Base-by-base conservation (phyloP, 2,329 filamentous ascomycete species). In the Cladosporium sp. region DNA sequence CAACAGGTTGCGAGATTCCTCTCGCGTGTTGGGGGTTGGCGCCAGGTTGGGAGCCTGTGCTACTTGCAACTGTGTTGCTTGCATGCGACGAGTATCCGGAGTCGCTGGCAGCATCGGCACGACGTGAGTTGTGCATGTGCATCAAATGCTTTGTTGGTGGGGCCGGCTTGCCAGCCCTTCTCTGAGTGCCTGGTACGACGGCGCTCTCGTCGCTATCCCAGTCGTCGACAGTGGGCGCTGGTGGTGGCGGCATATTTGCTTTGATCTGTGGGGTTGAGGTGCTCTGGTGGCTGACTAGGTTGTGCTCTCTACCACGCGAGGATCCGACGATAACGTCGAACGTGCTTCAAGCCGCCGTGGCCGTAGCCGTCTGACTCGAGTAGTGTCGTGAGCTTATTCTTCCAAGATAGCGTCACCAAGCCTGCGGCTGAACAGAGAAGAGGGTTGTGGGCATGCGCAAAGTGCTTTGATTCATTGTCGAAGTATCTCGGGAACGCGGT, bases 1-100 rank as follows among this genome's bases (percentile, higher is more conserved):
- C 11, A 19, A 25, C 20, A 45, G 42, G 42, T 15, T 45, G 22
- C 11, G 42, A 45, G 42, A 4, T 25, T 45, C 25, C 20, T 30
- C n/a, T 45, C 12, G n/a, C 6, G 57, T 52, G 38, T 22, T 49
- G 38, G 9, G 14, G 28, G 11, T 17, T 12, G 38, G n/a, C 37
- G 28, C 25, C 11, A 19, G 47, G 49, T 17, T 51, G 50, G 7
- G 28, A 52, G 28, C 25, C 36, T 30, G 38, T 38, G n/a, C 25
- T 57, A 49, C 45, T 57, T 51, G 56, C 36, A 39, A 51, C 54
- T 9, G 54, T 61, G 19, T 54, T 62, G 49, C 64, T 64, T 47
- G 54, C 60, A 36, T 67, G 65, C 47, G 82, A 85, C 63, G 82
- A 84, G 76, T 85, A 85, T 66, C 83, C 83, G 64, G 83, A 85